Evolutionary conservation across 306 rosid genomes (phyloP).

Genomic region (Glycine latifolia): DNA sequence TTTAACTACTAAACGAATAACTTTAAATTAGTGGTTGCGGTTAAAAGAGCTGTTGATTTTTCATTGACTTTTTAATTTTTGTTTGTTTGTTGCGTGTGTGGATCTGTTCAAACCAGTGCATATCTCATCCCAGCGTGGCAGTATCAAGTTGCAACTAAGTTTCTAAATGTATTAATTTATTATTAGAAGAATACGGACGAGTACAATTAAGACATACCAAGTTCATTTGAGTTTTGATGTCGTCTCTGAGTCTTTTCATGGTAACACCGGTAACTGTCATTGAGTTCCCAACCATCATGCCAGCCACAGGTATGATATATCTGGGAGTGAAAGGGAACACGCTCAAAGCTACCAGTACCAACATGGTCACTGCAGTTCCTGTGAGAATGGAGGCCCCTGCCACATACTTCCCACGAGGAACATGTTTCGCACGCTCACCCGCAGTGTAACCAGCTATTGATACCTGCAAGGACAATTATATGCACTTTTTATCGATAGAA

Average conservation of each 20-base stretch:
- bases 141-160: not conserved
- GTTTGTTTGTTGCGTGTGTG: not conserved
- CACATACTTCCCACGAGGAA: slow-evolving; percentile 80
- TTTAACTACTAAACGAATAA: not conserved
- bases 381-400: slow-evolving; percentile 85
- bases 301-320: slow-evolving; percentile 87
- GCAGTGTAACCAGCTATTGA: slow-evolving; percentile 91
- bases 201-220: slow-evolving; percentile 52
- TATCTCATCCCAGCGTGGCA: slow-evolving; percentile 4
- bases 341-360: slow-evolving; percentile 61
- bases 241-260: slow-evolving; percentile 91
- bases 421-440: slow-evolving; percentile 88
- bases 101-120: not conserved
- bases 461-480: slow-evolving; percentile 53
- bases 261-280: slow-evolving; percentile 98
- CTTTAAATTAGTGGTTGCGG: not conserved
- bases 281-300: slow-evolving; percentile 97
- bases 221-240: slow-evolving; percentile 74
- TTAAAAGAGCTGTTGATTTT: not conserved
- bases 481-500: no score
- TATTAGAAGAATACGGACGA: no score
- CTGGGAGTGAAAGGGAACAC: slow-evolving; percentile 96
- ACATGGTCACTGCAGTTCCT: slow-evolving; percentile 85
- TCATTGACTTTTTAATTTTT: not conserved
- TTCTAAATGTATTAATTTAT: no score